A percentile compares a stretch with the other conserved stretches of the same genome.
phyloP scores from a whole-genome alignment of 2,329 filamentous ascomycete species.

The Cercospora sp. region DNA sequence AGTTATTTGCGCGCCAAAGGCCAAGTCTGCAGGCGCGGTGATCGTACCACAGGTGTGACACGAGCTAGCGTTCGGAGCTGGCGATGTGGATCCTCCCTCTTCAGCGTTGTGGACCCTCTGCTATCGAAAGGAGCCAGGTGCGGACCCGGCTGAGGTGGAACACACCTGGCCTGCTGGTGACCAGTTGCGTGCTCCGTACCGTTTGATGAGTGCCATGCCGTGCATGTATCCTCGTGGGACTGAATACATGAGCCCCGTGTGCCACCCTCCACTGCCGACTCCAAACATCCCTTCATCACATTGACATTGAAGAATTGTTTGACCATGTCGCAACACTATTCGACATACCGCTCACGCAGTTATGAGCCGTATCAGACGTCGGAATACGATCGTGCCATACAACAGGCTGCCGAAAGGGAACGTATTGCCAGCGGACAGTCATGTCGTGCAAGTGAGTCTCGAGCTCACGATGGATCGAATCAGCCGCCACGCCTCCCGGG shows the following conservation, averaged over 20 bases:
- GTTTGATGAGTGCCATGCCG: neutral
- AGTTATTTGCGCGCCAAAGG: neutral
- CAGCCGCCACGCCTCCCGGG: constrained; percentile 12
- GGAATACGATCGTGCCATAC: constrained; percentile 13
- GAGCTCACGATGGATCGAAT: neutral
- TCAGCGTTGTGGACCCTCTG: neutral
- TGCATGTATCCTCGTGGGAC: constrained; percentile 5
- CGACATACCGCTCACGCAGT: neutral
- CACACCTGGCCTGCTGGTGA: constrained; percentile 6
- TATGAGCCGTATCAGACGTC: constrained; percentile 16
- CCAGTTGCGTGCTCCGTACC: constrained; percentile 10
- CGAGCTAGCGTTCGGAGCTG: neutral
- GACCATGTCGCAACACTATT: constrained; percentile 6
- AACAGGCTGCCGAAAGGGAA: constrained; percentile 8
- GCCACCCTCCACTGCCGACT: neutral
- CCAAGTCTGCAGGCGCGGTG: neutral
- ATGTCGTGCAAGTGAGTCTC: neutral
- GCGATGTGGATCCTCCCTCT: constrained; percentile 4
- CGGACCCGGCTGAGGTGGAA: neutral
- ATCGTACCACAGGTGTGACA: constrained; percentile 2
- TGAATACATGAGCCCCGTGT: constrained; percentile 14
- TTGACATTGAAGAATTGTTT: neutral
- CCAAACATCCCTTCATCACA: neutral
- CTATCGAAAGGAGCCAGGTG: neutral
- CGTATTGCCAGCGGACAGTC: neutral